A percentile compares a stretch with the other conserved stretches of the same genome.
phyloP scores from a whole-genome alignment of 2,329 filamentous ascomycete species.

The Sporothrix protearum region DNA sequence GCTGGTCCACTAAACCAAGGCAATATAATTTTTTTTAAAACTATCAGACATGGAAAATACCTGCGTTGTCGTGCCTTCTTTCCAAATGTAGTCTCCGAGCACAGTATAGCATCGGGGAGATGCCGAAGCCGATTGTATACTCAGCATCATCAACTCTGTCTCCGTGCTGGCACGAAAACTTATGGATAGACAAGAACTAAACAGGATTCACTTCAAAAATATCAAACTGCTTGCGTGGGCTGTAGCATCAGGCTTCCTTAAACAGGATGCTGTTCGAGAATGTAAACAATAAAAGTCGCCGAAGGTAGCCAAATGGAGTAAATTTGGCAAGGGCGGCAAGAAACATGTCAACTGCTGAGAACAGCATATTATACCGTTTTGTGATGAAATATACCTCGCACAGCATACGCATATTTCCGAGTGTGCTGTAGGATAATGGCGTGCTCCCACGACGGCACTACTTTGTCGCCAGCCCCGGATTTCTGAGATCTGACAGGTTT shows the following conservation, averaged over 20 bases:
- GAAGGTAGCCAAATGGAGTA: neutral
- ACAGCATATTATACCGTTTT: neutral
- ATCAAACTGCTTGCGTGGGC: neutral
- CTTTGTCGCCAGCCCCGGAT: neutral
- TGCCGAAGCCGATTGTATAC: neutral
- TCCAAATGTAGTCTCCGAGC: neutral
- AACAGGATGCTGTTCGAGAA: neutral
- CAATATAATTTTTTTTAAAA: neutral
- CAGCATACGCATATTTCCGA: neutral
- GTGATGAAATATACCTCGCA: neutral
- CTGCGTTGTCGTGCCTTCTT: neutral
- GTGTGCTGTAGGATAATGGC: neutral
- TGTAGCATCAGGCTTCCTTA: neutral
- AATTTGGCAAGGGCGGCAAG: neutral
- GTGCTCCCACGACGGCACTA: neutral
- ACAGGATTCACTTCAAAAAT: too few species aligned
- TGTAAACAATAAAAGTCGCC: neutral
- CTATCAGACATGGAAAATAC: neutral
- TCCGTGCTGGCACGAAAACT: neutral
- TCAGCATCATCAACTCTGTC: neutral
- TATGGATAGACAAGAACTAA: too few species aligned
- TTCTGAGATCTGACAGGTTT: neutral
- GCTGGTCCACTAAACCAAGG: neutral
- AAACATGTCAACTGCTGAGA: neutral
- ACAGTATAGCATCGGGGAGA: neutral